Evolutionary conservation across 805 yeast genomes (phyloP).

Genomic region (Torulaspora maleeae): DNA sequence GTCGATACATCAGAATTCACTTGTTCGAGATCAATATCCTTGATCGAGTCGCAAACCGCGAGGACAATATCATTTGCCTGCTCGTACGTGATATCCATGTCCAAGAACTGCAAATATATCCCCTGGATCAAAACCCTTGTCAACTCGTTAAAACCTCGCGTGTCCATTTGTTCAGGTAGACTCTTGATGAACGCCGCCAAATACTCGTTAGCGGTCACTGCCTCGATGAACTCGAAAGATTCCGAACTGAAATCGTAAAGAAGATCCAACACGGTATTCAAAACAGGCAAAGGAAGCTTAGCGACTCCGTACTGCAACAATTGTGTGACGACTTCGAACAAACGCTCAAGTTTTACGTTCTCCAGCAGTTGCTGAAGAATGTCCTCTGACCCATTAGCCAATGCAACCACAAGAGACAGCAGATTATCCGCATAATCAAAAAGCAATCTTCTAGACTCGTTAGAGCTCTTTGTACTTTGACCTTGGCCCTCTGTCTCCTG

Average conservation of each 20-base stretch:
- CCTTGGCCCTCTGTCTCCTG: constrained; percentile 18
- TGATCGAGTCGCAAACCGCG: constrained; percentile 26
- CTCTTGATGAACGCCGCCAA: constrained; percentile 18
- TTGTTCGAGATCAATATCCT: constrained; percentile 33
- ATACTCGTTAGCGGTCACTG: constrained; percentile 14
- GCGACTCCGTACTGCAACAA: constrained; percentile 30
- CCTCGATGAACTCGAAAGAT: constrained; percentile 48
- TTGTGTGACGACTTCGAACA: constrained; percentile 28
- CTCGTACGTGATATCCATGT: constrained; percentile 23
- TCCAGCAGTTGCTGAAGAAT: constrained; percentile 43
- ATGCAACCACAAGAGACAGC: constrained; percentile 59
- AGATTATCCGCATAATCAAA: constrained; percentile 71
- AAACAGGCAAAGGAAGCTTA: constrained; percentile 40
- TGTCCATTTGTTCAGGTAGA: constrained; percentile 14
- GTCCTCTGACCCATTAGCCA: constrained; percentile 61
- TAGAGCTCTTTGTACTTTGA: constrained; percentile 23
- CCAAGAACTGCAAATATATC: constrained; percentile 37
- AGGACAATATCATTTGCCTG: constrained; percentile 26
- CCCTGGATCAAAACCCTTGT: constrained; percentile 38
- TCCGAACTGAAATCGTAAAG: constrained; percentile 58
- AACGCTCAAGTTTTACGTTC: constrained; percentile 24
- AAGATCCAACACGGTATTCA: constrained; percentile 52
- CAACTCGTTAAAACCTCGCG: constrained; percentile 30
- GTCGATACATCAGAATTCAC: constrained; percentile 27
- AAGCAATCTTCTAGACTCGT: constrained; percentile 44